A percentile compares a stretch with the other conserved stretches of the same genome.
These are phyloP conservation scores for Colletotrichum sp. DNA, from an alignment of 2,329 filamentous ascomycete species.

Conservation along the genomic window DNA sequence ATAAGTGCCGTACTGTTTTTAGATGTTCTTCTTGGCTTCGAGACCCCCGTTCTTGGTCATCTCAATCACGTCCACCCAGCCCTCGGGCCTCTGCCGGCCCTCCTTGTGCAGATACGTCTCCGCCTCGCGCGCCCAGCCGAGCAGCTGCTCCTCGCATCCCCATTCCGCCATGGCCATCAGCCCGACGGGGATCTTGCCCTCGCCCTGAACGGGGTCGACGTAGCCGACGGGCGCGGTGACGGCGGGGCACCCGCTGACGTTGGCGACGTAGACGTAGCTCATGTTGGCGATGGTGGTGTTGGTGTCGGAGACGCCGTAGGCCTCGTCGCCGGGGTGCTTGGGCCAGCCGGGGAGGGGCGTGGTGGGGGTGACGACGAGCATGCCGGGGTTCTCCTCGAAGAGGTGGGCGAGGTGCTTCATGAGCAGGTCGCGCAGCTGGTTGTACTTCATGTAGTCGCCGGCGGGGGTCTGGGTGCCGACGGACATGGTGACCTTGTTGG, in stretches of 20 bases:
- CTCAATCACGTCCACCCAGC: conserved; percentile 64
- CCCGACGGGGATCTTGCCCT: conserved; percentile 65
- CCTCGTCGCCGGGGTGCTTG: conserved; percentile 59
- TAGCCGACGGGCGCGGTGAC: conserved; percentile 80
- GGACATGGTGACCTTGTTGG: conserved; percentile 73
- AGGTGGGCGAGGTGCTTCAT: conserved; percentile 80
- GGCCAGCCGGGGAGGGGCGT: conserved; percentile 79
- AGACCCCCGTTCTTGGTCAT: conserved; percentile 28
- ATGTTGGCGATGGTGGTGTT: conserved; percentile 78
- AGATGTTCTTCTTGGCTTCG: conserved; percentile 16
- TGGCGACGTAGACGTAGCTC: conserved; percentile 86
- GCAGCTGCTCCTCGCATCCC: conserved; percentile 67
- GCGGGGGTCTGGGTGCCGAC: conserved; percentile 69
- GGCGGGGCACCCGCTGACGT: conserved; percentile 79
- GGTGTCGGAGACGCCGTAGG: conserved; percentile 77
- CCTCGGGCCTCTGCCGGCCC: conserved; percentile 53
- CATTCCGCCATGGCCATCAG: conserved; percentile 70
- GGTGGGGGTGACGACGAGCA: conserved; percentile 82
- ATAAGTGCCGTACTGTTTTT: background rate
- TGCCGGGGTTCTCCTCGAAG: conserved; percentile 72
- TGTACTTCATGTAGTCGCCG: conserved; percentile 73
- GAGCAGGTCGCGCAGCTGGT: conserved; percentile 74
- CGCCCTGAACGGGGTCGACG: conserved; percentile 57
- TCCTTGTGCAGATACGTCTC: conserved; percentile 60
- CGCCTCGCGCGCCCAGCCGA: conserved; percentile 63